A percentile compares a stretch with the other conserved stretches of the same genome.
These are phyloP conservation scores for Ulota crispa DNA, from an alignment of 225 moss, liverwort and hornwort species.

Conservation along the genomic window DNA sequence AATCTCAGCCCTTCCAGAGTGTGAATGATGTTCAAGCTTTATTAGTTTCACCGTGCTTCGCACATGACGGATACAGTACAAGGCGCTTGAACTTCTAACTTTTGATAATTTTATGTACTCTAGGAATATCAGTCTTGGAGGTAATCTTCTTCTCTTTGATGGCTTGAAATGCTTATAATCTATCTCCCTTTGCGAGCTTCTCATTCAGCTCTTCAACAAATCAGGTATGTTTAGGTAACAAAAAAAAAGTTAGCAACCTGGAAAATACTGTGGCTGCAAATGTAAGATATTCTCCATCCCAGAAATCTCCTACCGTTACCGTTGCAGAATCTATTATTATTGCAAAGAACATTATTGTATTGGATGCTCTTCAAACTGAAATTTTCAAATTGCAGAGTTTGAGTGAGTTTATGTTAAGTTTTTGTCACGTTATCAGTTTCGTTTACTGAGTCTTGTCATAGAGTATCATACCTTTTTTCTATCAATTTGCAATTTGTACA, in stretches of 20 bases:
- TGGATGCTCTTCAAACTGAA: background rate
- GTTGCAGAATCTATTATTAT: background rate
- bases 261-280: background rate
- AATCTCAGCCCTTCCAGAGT: background rate
- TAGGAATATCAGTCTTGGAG: background rate
- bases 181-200: background rate
- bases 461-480: background rate
- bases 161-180: background rate
- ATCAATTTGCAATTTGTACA: slow-evolving; percentile 18
- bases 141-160: background rate
- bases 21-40: slow-evolving; percentile 5
- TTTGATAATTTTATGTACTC: background rate
- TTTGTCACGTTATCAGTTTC: background rate
- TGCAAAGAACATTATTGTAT: background rate
- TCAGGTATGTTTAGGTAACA: background rate
- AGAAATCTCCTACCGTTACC: background rate
- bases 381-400: background rate
- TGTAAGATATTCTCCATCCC: background rate
- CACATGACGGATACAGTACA: background rate
- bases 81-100: background rate
- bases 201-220: background rate
- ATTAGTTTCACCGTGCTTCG: background rate
- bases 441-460: background rate
- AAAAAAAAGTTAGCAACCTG: background rate
- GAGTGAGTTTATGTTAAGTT: background rate